Percentiles rank a stretch among this genome's conserved stretches.
phyloP scores from a whole-genome alignment of 192 early-diverging fungal genomes.

The Coemansia sp. region DNA sequence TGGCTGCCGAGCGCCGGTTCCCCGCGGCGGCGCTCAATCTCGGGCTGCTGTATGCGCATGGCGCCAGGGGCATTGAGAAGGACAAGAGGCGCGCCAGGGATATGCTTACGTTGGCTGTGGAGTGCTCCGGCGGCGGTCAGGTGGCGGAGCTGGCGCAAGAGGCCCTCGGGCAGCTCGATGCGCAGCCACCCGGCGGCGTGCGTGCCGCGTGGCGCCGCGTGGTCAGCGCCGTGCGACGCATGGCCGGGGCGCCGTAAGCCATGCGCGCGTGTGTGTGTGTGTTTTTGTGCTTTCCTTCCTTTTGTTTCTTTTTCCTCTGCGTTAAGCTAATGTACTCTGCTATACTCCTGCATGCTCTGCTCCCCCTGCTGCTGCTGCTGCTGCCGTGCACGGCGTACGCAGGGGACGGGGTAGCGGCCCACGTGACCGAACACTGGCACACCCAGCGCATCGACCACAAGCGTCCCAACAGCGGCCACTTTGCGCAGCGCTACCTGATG shows the following conservation, averaged over 20 bases:
- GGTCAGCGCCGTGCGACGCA: too few relatives aligned
- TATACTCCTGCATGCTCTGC: too few relatives aligned
- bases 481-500: constrained; percentile 36
- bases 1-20: constrained; percentile 29
- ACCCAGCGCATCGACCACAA: constrained; percentile 53
- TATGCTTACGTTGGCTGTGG: constrained; percentile 19
- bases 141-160: constrained; percentile 5
- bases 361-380: too few relatives aligned
- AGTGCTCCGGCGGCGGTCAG: constrained; percentile 8
- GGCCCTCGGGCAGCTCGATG: constrained; percentile 21
- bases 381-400: too few relatives aligned
- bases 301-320: too few relatives aligned
- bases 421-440: constrained; percentile 9
- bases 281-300: too few relatives aligned
- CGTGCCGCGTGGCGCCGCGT: too few relatives aligned
- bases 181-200: not conserved
- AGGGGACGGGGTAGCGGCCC: constrained; percentile 4
- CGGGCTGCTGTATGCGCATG: constrained; percentile 26
- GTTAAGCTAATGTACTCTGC: too few relatives aligned
- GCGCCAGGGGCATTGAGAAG: constrained; percentile 9
- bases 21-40: constrained; percentile 31
- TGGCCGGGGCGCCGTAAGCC: too few relatives aligned
- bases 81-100: constrained; percentile 9
- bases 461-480: constrained; percentile 6
- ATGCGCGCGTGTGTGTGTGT: too few relatives aligned